Conservation (phyloP, 2,329 filamentous ascomycete species). For the Acarospora socialis region DNA sequence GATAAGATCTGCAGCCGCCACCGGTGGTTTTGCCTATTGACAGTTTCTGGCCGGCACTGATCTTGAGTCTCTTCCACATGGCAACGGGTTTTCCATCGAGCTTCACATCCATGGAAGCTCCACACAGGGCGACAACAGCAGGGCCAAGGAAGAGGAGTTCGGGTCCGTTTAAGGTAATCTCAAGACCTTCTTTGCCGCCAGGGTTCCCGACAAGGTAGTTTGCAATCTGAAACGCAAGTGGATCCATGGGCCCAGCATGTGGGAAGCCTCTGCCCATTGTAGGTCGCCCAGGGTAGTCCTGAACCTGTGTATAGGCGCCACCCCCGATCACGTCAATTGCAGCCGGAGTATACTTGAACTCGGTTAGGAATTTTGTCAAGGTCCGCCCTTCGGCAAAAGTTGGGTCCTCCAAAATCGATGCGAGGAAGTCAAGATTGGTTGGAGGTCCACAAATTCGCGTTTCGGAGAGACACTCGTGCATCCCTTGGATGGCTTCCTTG, state of each 20-base stretch:
- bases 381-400: conserved; percentile 38
- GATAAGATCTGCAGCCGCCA: conserved; percentile 42
- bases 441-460: conserved; percentile 39
- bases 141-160: conserved; percentile 41
- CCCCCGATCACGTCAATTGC: conserved; percentile 43
- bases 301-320: conserved; percentile 43
- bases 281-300: conserved; percentile 45
- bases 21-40: conserved; percentile 40
- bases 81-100: conserved; percentile 36
- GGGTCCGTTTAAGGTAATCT: conserved; percentile 47
- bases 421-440: conserved; percentile 44
- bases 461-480: conserved; percentile 29
- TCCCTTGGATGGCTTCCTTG: conserved; percentile 29
- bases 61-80: conserved; percentile 41
- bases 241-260: conserved; percentile 48
- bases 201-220: conserved; percentile 47
- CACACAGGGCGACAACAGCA: conserved; percentile 43
- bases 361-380: conserved; percentile 41
- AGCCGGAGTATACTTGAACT: conserved; percentile 34
- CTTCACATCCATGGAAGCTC: conserved; percentile 37
- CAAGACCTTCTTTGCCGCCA: conserved; percentile 37
- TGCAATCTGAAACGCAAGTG: conserved; percentile 41
- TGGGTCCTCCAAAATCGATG: conserved; percentile 32
- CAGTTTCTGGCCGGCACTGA: conserved; percentile 37
- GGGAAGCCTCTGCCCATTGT: conserved; percentile 44